Evolutionary conservation across 2,329 filamentous ascomycete genomes (phyloP), one percentile per base, ranked within the genome.

Genomic region (Nothopassalora personata): DNA sequence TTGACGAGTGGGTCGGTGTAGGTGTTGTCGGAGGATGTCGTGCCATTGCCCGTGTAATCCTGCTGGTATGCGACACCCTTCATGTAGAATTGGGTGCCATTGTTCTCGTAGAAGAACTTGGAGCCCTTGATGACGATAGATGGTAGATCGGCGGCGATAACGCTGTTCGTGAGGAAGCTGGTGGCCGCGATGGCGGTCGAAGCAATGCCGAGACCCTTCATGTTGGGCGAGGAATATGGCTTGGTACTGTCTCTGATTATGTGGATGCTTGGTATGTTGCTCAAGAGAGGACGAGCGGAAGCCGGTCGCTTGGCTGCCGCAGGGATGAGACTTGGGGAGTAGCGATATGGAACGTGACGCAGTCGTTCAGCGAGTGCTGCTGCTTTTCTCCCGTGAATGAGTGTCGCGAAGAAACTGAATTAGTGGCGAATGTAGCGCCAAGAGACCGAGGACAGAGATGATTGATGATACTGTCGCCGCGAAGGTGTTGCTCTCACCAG

Each of bases 31-130:
- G 77, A 79, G 39, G 48, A 47, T 11, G 60, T 54, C 65, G 71
- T 60, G 71, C 75, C 73, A 68, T 76, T 76, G 59, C 74, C 72
- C 62, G 71, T 72, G 67, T 81, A 77, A 69, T 93, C 89, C 79
- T 92, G 68, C 81, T 99, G 94, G 79, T 99, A 99, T 67, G 94
- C 94, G 68, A 99, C 82, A 79, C 94, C 94, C 76, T 88, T 90
- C 76, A 97, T 90, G 81, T 86, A 95, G 78, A 89, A 90, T 78
- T 90, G 83, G 27, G 85, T 87, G 69, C 87, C 87, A 74, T 87
- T 89, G 74, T 87, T 89, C 75, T 89, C 83, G 81, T 89, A 92
- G 82, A 95, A 97, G 82, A 97, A 93, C 77, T 94, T 92, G 73
- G 84, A 84, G 68, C 90, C 87, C 83, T 92, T 92, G 80, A 86